phyloP scores from a whole-genome alignment of 352 stramenopile genomes.

The Globisporangium barbulae region DNA sequence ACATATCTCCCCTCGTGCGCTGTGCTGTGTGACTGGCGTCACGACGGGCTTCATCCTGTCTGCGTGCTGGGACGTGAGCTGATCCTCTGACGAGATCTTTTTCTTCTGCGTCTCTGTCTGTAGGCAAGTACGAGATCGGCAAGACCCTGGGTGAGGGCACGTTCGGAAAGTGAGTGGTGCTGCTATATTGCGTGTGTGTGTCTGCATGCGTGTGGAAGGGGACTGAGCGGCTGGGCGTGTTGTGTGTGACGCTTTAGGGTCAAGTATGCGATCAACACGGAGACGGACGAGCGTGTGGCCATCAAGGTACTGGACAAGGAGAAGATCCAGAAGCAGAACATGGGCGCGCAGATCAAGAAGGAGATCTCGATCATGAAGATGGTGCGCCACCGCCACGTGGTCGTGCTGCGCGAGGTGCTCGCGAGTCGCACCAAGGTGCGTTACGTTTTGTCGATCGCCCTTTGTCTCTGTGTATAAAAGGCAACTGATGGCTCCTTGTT shows the following conservation, averaged over 20 bases:
- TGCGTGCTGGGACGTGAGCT: neutral
- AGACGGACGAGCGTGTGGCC: conserved; percentile 93
- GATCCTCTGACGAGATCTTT: conserved; percentile 21
- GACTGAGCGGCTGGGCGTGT: neutral
- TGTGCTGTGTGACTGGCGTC: neutral
- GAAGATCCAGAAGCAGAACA: conserved; percentile 98
- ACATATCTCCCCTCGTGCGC: neutral
- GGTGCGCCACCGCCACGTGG: conserved; percentile 87
- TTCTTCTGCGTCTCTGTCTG: conserved; percentile 10
- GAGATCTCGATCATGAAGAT: conserved; percentile 99
- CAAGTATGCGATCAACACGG: conserved; percentile 95
- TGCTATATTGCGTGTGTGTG: conserved; percentile 6
- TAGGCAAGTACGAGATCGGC: conserved; percentile 97
- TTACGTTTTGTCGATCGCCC: neutral
- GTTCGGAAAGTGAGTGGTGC: conserved; percentile 91
- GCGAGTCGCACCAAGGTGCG: conserved; percentile 94
- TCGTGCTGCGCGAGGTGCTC: conserved; percentile 88
- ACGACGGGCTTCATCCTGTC: neutral
- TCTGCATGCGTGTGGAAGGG: conserved; percentile 2
- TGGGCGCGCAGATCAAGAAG: conserved; percentile 97
- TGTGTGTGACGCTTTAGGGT: conserved; percentile 41
- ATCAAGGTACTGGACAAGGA: conserved; percentile 99
- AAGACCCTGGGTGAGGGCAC: conserved; percentile 96
- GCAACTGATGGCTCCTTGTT: neutral
- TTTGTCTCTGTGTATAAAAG: neutral